Evolutionary conservation across 1,284 basidiomycete species (phyloP).

Genomic region (Ustilago loliicola): DNA sequence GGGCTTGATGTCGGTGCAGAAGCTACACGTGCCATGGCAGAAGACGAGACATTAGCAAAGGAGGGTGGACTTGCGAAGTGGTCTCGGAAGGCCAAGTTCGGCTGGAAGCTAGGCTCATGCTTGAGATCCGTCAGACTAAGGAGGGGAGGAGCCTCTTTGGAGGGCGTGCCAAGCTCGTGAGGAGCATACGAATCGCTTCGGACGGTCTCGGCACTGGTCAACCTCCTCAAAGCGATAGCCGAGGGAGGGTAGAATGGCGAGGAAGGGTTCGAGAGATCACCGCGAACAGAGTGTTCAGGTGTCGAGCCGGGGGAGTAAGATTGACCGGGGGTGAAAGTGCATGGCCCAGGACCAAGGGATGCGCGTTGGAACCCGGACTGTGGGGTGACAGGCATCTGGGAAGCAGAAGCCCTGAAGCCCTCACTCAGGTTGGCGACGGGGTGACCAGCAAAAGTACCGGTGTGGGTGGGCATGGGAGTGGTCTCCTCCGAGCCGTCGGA

Average conservation of each 20-base stretch:
- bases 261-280: constrained; percentile 31
- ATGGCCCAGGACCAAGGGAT: constrained; percentile 42
- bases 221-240: constrained; percentile 30
- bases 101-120: constrained; percentile 45
- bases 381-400: constrained; percentile 43
- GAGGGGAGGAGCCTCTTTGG: constrained; percentile 35
- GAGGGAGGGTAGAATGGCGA: constrained; percentile 48
- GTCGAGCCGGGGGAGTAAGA: constrained; percentile 53
- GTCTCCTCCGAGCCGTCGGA: constrained; percentile 54
- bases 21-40: constrained; percentile 47
- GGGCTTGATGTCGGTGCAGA: constrained; percentile 46
- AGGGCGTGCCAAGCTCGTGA: constrained; percentile 24
- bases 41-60: constrained; percentile 32
- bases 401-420: constrained; percentile 34
- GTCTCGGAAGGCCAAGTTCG: constrained; percentile 49
- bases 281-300: constrained; percentile 46
- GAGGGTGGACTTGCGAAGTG: constrained; percentile 36
- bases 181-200: constrained; percentile 28
- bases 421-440: constrained; percentile 41
- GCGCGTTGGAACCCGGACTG: constrained; percentile 23
- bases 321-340: constrained; percentile 42
- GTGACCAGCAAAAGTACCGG: constrained; percentile 50
- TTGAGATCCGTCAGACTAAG: constrained; percentile 42
- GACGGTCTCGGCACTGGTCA: constrained; percentile 37
- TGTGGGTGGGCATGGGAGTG: constrained; percentile 56